Conservation (phyloP, 768 basidiomycete genomes). For the Pleurotus tuoliensis region DNA sequence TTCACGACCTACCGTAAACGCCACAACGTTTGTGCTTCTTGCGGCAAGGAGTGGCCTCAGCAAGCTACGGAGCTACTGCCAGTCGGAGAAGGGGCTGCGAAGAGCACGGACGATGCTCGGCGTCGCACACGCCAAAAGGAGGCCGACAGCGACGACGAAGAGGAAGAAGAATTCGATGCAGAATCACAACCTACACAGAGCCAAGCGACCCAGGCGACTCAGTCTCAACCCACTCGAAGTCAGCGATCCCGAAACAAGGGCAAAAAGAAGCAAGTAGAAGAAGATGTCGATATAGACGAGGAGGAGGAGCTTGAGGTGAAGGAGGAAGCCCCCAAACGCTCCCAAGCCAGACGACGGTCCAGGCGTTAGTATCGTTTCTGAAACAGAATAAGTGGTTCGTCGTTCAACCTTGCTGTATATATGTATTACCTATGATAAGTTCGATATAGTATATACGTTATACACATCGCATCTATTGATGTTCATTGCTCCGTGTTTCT, state of each 20-base stretch:
- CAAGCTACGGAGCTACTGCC: slow-evolving; percentile 45
- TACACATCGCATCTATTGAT: slow-evolving; percentile 1
- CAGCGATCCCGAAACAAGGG: slow-evolving; percentile 29
- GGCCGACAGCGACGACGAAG: slow-evolving; percentile 40
- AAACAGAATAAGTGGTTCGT: no score
- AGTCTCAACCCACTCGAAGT: slow-evolving; percentile 19
- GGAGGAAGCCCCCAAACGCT: slow-evolving; percentile 14
- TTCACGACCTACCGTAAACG: slow-evolving; percentile 47
- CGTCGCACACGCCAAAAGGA: slow-evolving; percentile 28
- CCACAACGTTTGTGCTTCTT: slow-evolving; percentile 50
- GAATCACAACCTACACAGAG: slow-evolving; percentile 21
- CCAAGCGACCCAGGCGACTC: slow-evolving; percentile 16
- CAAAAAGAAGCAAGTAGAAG: slow-evolving; percentile 21
- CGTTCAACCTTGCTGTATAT: background rate
- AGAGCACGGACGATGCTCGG: slow-evolving; percentile 50
- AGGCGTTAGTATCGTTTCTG: no score
- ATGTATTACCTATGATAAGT: background rate
- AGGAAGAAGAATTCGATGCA: slow-evolving; percentile 38
- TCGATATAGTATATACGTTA: slow-evolving; percentile 1
- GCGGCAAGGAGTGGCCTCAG: slow-evolving; percentile 56
- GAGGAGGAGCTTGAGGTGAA: slow-evolving; percentile 14
- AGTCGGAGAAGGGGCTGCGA: slow-evolving; percentile 67
- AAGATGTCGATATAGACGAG: slow-evolving; percentile 19
- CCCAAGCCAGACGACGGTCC: slow-evolving; percentile 5
- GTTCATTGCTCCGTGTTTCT: slow-evolving; percentile 11